Evolutionary conservation across 805 yeast genomes (phyloP).

Genomic region (Helenozyma baotianmanensis): DNA sequence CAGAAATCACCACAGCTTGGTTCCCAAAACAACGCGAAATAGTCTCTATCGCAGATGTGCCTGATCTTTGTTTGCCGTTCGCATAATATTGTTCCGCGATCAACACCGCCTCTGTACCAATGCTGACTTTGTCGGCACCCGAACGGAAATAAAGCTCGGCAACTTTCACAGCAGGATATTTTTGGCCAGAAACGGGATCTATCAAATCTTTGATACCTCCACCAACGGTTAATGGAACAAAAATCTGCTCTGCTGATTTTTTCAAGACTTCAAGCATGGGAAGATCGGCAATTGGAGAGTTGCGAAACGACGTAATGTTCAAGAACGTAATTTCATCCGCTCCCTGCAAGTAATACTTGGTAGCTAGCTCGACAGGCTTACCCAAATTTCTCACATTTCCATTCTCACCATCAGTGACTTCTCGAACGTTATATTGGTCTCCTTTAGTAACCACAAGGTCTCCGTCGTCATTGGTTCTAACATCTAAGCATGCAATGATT

Average conservation of each 20-base stretch:
- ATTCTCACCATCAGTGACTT: conserved; percentile 40
- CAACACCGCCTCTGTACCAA: conserved; percentile 94
- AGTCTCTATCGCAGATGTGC: conserved; percentile 86
- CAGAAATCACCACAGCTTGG: conserved; percentile 96
- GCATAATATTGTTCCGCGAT: conserved; percentile 83
- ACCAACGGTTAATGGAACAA: conserved; percentile 97
- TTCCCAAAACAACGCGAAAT: conserved; percentile 89
- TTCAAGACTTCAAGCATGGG: conserved; percentile 93
- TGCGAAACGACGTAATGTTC: conserved; percentile 92
- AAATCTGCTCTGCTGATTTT: conserved; percentile 80
- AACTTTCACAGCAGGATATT: conserved; percentile 80
- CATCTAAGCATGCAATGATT: conserved; percentile 94
- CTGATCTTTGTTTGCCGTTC: conserved; percentile 54
- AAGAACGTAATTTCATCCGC: conserved; percentile 96
- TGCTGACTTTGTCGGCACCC: conserved; percentile 97
- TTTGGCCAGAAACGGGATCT: conserved; percentile 74
- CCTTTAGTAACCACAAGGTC: conserved; percentile 98
- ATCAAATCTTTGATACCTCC: conserved; percentile 93
- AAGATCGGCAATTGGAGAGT: conserved; percentile 86
- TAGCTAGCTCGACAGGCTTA: conserved; percentile 92
- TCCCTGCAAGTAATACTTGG: conserved; percentile 85
- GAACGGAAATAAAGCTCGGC: conserved; percentile 90
- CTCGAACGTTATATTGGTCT: conserved; percentile 96
- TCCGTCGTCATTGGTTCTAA: conserved; percentile 90
- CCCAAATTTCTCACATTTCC: conserved; percentile 85